Conservation (phyloP, 495 filamentous ascomycete species). For the Friedmanniomyces simplex region DNA sequence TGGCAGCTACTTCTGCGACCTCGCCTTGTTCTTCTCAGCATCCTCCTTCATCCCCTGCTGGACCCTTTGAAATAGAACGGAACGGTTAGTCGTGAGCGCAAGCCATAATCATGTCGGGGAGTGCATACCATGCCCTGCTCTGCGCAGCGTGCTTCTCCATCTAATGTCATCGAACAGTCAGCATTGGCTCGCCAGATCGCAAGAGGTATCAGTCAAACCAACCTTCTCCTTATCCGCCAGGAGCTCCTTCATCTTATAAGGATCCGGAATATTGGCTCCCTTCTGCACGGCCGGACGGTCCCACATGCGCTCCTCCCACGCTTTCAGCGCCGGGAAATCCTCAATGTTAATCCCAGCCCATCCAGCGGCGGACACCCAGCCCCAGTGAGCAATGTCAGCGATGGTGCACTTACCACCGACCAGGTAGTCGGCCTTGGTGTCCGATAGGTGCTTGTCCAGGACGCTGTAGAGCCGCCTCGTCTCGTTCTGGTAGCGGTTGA, state of each 20-base stretch:
- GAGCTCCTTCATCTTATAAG: slow-evolving; percentile 54
- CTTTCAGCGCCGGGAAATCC: slow-evolving; percentile 60
- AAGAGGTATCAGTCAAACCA: neutral
- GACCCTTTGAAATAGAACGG: slow-evolving; percentile 29
- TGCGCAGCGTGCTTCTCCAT: slow-evolving; percentile 49
- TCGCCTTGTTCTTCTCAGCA: slow-evolving; percentile 37
- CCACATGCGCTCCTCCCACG: slow-evolving; percentile 57
- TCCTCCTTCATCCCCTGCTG: slow-evolving; percentile 46
- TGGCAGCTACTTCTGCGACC: neutral
- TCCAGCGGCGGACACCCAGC: slow-evolving; percentile 9
- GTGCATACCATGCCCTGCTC: slow-evolving; percentile 37
- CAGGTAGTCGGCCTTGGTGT: slow-evolving; percentile 44
- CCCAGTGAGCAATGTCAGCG: slow-evolving; percentile 13
- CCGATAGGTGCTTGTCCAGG: slow-evolving; percentile 60
- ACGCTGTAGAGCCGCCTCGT: slow-evolving; percentile 70
- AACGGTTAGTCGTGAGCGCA: too few relatives aligned
- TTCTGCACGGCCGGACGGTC: slow-evolving; percentile 60
- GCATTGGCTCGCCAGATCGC: neutral
- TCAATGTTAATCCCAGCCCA: slow-evolving; percentile 48
- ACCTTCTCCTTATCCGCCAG: slow-evolving; percentile 52
- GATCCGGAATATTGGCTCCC: slow-evolving; percentile 65
- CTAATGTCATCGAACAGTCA: neutral
- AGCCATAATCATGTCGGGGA: too few relatives aligned
- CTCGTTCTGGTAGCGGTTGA: slow-evolving; percentile 74
- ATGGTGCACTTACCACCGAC: slow-evolving; percentile 73